A percentile compares a stretch with the other conserved stretches of the same genome.
Evolutionary conservation across 768 basidiomycete genomes (phyloP).

Genomic region (Udeniomyces megalosporus): DNA sequence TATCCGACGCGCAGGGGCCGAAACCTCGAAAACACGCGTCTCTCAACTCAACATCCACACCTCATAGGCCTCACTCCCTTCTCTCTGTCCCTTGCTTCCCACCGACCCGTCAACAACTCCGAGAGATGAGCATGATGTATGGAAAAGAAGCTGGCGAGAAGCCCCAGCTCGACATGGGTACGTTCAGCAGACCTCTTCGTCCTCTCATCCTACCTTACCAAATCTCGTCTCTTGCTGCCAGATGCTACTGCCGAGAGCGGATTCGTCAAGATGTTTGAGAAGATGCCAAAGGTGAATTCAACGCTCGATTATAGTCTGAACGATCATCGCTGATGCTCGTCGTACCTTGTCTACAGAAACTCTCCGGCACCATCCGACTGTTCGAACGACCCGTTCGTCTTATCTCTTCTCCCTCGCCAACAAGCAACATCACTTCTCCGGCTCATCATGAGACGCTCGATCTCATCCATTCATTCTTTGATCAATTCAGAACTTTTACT

Average conservation of each 20-base stretch:
- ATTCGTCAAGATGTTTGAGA: conserved; percentile 42
- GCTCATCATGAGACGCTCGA: background rate
- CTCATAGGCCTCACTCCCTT: too few species aligned
- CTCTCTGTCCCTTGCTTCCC: background rate
- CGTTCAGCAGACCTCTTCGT: background rate
- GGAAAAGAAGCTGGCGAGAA: conserved; percentile 9
- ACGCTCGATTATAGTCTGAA: background rate
- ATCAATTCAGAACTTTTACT: conserved; percentile 48
- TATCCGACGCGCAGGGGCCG: too few species aligned
- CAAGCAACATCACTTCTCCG: too few species aligned
- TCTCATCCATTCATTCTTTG: background rate
- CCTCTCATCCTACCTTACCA: background rate
- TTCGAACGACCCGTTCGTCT: conserved; percentile 47
- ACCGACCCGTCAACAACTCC: background rate
- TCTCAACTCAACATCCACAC: too few species aligned
- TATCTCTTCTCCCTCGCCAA: background rate
- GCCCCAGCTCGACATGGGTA: conserved; percentile 14
- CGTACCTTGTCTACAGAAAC: conserved; percentile 22
- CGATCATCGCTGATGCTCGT: background rate
- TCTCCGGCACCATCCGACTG: conserved; percentile 60
- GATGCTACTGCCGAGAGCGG: conserved; percentile 60
- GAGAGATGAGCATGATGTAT: conserved; percentile 8
- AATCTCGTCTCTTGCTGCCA: conserved; percentile 12
- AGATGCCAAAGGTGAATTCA: conserved; percentile 28
- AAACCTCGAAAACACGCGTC: too few species aligned